phyloP scores from a whole-genome alignment of 345 rosid species.

The Pistacia integerrima region DNA sequence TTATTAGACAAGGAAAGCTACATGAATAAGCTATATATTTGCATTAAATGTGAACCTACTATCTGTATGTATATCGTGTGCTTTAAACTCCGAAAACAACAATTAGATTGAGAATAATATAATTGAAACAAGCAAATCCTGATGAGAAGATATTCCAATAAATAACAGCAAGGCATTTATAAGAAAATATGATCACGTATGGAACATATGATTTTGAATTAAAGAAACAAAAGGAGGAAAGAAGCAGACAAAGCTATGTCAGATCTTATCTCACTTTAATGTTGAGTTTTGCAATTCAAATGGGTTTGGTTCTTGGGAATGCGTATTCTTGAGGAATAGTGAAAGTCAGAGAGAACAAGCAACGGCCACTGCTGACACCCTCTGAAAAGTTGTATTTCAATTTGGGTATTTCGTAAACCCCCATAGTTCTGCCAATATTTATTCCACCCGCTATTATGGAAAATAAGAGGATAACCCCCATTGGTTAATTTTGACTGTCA shows the following conservation, averaged over 20 bases:
- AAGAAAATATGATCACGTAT: no score
- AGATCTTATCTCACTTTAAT: not conserved
- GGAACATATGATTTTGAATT: not conserved
- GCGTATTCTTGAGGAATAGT: not conserved
- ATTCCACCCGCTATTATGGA: no score
- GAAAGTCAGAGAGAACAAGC: no score
- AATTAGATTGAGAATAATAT: not conserved
- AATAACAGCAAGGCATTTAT: no score
- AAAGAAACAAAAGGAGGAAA: not conserved
- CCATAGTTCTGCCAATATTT: no score
- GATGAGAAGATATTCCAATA: not conserved
- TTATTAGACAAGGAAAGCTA: not conserved
- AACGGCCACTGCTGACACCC: slow-evolving; percentile 14
- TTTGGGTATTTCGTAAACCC: no score
- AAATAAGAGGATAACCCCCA: no score
- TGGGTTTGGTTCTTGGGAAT: not conserved
- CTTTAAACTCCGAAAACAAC: not conserved
- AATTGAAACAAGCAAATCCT: not conserved
- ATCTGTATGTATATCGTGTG: not conserved
- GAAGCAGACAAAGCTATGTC: not conserved
- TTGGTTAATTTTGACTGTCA: no score
- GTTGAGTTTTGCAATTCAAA: slow-evolving; percentile 18
- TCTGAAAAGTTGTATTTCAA: not conserved
- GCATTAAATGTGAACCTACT: not conserved
- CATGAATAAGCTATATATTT: not conserved